phyloP scores from a whole-genome alignment of 148 eudicot species.

The Pouteria glomerata region DNA sequence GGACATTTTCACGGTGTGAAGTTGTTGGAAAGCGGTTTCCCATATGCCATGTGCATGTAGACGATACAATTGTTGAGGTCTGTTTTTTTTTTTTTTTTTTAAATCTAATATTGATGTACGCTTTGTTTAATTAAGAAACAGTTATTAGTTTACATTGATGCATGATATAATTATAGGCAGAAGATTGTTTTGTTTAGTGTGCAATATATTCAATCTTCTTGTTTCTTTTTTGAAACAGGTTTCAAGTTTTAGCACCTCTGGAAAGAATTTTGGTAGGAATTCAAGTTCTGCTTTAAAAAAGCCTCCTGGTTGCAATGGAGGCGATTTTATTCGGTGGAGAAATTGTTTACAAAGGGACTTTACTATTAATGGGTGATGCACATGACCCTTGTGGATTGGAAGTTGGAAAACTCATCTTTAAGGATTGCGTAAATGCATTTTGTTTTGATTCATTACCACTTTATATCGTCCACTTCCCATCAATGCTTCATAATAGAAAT shows the following conservation, averaged over 20 bases:
- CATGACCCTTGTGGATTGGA: constrained; percentile 32
- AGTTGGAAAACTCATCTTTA: constrained; percentile 10
- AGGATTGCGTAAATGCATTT: neutral
- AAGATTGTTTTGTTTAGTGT: no score
- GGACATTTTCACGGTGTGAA: constrained; percentile 38
- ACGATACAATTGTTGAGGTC: constrained; percentile 55
- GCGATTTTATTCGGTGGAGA: constrained; percentile 75
- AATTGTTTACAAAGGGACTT: constrained; percentile 80
- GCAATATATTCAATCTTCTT: no score
- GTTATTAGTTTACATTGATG: no score
- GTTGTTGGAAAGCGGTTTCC: constrained; percentile 75
- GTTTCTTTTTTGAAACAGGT: constrained; percentile 45
- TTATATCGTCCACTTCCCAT: no score
- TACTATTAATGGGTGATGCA: constrained; percentile 88
- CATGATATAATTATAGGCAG: no score
- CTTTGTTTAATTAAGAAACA: no score
- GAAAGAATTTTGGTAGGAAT: constrained; percentile 24
- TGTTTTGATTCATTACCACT: no score
- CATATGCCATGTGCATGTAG: constrained; percentile 70
- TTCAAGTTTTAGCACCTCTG: constrained; percentile 70
- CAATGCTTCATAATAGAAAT: no score
- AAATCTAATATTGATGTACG: no score
- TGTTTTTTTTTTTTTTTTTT: constrained; percentile 12
- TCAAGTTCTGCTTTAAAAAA: constrained; percentile 21
- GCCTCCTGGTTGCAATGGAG: constrained; percentile 41